These are phyloP conservation scores for Populus tremula DNA, from an alignment of 345 rosid species.

Conservation along the genomic window DNA sequence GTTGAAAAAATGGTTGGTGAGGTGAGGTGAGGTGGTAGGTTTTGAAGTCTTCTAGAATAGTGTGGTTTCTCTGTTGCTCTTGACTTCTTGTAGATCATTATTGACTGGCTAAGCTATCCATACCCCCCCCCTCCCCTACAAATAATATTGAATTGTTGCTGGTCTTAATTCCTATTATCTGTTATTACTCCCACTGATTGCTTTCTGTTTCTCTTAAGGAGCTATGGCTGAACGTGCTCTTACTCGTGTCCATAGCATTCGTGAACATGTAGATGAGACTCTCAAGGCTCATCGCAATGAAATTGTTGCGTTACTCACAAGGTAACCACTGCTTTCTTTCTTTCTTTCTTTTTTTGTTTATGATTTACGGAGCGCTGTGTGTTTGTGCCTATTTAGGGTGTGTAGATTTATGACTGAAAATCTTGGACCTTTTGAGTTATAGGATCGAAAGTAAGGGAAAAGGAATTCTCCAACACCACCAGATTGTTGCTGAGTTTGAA, in stretches of 20 bases:
- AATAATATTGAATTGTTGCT: neutral
- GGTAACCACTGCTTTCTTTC: conserved; percentile 30
- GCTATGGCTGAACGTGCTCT: conserved; percentile 52
- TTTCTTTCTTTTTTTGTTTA: no score
- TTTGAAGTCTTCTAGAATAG: conserved; percentile 29
- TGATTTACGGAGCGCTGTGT: neutral
- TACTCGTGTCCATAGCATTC: conserved; percentile 65
- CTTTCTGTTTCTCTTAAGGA: conserved; percentile 3
- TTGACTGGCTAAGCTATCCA: neutral
- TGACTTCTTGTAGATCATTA: conserved; percentile 5
- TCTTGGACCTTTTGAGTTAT: conserved; percentile 6
- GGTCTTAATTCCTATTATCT: neutral
- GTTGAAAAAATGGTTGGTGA: conserved; percentile 17
- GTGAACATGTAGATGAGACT: conserved; percentile 77
- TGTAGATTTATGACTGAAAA: neutral
- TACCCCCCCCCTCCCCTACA: neutral
- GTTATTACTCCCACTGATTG: neutral
- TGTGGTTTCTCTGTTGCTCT: conserved; percentile 9
- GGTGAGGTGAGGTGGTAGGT: conserved; percentile 27
- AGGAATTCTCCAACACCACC: conserved; percentile 74
- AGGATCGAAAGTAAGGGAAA: conserved; percentile 76
- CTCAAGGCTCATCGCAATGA: conserved; percentile 61
- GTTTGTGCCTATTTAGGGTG: neutral
- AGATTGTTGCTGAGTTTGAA: conserved; percentile 70
- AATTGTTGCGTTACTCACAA: conserved; percentile 63